A percentile compares a stretch with the other conserved stretches of the same genome.
Evolutionary conservation across 139 green algal genomes (phyloP).

Genomic region (Ettlia oleoabundans): DNA sequence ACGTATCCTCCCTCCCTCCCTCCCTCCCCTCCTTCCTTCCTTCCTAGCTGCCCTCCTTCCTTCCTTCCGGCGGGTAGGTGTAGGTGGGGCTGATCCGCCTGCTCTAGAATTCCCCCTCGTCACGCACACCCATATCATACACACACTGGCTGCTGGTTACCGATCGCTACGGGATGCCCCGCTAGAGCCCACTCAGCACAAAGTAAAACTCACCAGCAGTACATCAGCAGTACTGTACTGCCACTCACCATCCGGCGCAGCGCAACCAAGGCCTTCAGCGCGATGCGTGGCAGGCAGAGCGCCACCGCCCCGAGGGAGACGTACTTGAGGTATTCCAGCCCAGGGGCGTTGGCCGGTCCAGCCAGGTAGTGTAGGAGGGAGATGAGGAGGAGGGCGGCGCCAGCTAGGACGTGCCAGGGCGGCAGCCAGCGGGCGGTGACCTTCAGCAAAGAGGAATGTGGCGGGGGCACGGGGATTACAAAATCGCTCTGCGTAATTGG

Average conservation of each 20-base stretch:
- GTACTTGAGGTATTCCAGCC: constrained; percentile 58
- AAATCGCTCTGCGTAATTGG: neutral
- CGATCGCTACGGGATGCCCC: too few relatives aligned
- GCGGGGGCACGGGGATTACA: neutral
- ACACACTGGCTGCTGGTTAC: too few relatives aligned
- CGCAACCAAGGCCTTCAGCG: constrained; percentile 42
- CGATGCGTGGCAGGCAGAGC: constrained; percentile 52
- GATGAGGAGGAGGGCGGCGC: constrained; percentile 54
- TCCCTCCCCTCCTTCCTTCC: too few relatives aligned
- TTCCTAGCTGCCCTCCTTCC: too few relatives aligned
- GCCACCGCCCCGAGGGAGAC: constrained; percentile 59
- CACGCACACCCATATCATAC: too few relatives aligned
- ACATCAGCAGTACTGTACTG: neutral
- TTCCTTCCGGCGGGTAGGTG: too few relatives aligned
- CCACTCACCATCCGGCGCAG: constrained; percentile 50
- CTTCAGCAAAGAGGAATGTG: neutral
- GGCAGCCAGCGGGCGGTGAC: constrained; percentile 39
- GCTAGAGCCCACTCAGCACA: too few relatives aligned
- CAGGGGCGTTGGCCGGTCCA: constrained; percentile 5
- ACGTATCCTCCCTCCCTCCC: too few relatives aligned
- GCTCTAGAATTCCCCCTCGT: too few relatives aligned
- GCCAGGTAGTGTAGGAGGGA: constrained; percentile 65
- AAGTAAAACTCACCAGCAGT: too few relatives aligned
- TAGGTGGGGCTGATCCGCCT: too few relatives aligned
- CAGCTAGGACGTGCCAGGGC: constrained; percentile 43